Conservation (phyloP, 2,329 filamentous ascomycete species). For the Trichoderma sp. region DNA sequence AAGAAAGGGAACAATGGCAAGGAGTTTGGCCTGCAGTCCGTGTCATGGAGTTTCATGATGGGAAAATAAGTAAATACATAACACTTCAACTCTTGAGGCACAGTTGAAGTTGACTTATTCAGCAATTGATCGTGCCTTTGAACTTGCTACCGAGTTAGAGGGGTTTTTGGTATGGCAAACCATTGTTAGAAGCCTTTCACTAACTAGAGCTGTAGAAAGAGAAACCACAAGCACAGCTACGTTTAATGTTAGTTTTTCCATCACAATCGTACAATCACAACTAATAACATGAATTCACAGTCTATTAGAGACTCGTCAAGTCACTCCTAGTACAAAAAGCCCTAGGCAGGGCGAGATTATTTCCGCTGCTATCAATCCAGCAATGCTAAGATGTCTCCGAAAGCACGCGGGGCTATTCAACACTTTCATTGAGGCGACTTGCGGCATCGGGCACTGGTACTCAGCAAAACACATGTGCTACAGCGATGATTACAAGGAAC, state of each 20-base stretch:
- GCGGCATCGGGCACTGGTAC: constrained; percentile 1
- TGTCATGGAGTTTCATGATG: neutral
- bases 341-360: neutral
- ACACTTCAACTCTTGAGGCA: neutral
- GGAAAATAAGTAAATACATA: neutral
- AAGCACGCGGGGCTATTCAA: neutral
- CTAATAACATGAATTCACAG: neutral
- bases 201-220: neutral
- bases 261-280: neutral
- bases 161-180: neutral
- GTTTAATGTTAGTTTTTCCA: neutral
- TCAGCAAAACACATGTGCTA: neutral
- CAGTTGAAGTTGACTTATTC: neutral
- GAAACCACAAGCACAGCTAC: neutral
- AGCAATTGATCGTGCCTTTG: neutral
- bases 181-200: neutral
- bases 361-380: neutral
- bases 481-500: neutral
- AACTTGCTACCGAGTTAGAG: neutral
- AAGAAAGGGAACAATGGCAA: neutral
- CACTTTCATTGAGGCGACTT: neutral
- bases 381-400: neutral
- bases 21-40: neutral
- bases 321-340: neutral
- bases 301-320: neutral